These are phyloP conservation scores for Arabidopsis hybrid DNA, from an alignment of 441 rosid genomes.

Conservation along the genomic window DNA sequence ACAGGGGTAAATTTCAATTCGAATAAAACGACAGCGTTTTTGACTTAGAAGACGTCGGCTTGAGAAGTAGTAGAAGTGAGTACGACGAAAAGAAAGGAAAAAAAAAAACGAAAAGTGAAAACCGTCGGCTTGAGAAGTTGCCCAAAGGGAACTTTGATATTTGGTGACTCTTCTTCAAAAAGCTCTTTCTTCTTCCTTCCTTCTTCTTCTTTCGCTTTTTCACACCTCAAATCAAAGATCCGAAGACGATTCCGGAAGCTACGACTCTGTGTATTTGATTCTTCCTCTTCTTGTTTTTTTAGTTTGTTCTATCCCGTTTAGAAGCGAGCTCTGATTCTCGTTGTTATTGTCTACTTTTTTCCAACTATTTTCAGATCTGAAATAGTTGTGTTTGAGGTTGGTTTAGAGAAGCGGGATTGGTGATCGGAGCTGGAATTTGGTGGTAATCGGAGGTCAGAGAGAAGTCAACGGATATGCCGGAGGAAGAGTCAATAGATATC, in stretches of 20 bases:
- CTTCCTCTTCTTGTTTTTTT: not conserved
- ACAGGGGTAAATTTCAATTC: constrained; percentile 1
- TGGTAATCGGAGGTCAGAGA: constrained; percentile 16
- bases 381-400: not conserved
- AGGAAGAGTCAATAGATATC: constrained; percentile 82
- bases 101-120: not conserved
- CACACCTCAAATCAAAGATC: constrained; percentile 25
- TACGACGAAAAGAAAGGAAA: constrained; percentile 2
- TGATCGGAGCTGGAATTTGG: constrained; percentile 35
- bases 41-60: constrained; percentile 23
- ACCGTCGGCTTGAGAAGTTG: constrained; percentile 38
- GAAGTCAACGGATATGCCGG: constrained; percentile 71
- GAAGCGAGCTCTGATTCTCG: constrained; percentile 38
- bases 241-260: constrained; percentile 13
- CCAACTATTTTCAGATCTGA: constrained; percentile 40
- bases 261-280: constrained; percentile 16
- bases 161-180: constrained; percentile 32
- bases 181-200: constrained; percentile 13
- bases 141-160: constrained; percentile 25
- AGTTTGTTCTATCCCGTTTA: not conserved
- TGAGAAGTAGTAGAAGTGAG: constrained; percentile 27
- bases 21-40: constrained; percentile 25
- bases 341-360: not conserved
- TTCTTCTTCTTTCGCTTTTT: not conserved
- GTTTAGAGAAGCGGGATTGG: constrained; percentile 30